Conservation (phyloP, 108 stramenopile genomes). For the Fistulifera pelliculosa region DNA sequence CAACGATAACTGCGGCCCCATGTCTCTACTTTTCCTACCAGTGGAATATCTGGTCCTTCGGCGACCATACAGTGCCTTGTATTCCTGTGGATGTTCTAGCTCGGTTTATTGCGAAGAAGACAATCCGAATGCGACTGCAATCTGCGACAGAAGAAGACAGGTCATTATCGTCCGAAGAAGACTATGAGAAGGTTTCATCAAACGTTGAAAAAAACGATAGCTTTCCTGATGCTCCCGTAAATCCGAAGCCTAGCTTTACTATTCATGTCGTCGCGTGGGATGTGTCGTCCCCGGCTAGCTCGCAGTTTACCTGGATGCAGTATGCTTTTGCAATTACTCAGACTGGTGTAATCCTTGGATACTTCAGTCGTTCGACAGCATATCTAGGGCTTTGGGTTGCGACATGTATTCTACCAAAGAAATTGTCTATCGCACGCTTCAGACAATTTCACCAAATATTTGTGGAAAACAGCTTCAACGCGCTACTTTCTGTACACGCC, state of each 20-base stretch:
- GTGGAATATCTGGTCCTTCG: conserved; percentile 75
- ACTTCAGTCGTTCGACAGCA: conserved; percentile 50
- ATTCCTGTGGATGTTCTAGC: conserved; percentile 80
- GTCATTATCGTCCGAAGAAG: conserved; percentile 24
- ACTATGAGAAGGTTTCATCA: background rate
- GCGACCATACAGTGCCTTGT: conserved; percentile 46
- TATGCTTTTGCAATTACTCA: conserved; percentile 63
- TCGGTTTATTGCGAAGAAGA: conserved; percentile 41
- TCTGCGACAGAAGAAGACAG: conserved; percentile 1
- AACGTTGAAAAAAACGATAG: background rate
- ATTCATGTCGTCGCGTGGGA: conserved; percentile 73
- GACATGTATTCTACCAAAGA: conserved; percentile 34
- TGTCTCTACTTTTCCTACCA: conserved; percentile 62
- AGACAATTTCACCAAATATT: conserved; percentile 33
- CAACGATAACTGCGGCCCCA: conserved; percentile 80
- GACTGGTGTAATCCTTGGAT: conserved; percentile 54
- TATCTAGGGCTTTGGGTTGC: conserved; percentile 51
- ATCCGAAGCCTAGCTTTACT: conserved; percentile 1
- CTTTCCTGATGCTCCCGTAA: conserved; percentile 3
- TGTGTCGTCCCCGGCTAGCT: conserved; percentile 23
- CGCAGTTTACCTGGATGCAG: conserved; percentile 63
- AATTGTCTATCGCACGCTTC: conserved; percentile 25
- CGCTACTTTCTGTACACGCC: conserved; percentile 18
- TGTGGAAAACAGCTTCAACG: conserved; percentile 39
- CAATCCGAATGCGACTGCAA: background rate